A percentile compares a stretch with the other conserved stretches of the same genome.
These are phyloP conservation scores for Globisporangium alternatum DNA, from an alignment of 352 stramenopile genomes.

Conservation along the genomic window DNA sequence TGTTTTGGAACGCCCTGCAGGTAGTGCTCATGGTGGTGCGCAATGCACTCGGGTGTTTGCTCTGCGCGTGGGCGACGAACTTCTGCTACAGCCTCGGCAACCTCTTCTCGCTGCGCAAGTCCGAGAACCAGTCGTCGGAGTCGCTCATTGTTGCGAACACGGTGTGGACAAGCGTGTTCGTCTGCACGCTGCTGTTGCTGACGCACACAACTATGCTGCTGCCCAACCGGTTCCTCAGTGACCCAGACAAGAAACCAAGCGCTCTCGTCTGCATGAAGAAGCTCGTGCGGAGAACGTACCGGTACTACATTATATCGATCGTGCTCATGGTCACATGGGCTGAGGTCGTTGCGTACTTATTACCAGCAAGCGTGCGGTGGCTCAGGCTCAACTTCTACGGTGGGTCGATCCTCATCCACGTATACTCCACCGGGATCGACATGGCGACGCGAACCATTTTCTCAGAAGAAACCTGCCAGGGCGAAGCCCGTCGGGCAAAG, in stretches of 20 bases:
- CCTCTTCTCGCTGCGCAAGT: constrained; percentile 20
- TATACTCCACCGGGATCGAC: constrained; percentile 1
- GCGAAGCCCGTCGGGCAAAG: neutral
- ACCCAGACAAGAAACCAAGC: constrained; percentile 12
- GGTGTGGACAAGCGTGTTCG: constrained; percentile 25
- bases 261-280: constrained; percentile 12
- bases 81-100: constrained; percentile 28
- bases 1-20: neutral
- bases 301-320: constrained; percentile 24
- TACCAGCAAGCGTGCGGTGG: neutral
- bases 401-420: neutral
- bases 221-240: constrained; percentile 9
- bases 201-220: constrained; percentile 10
- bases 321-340: constrained; percentile 29
- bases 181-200: neutral
- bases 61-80: constrained; percentile 25
- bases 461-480: constrained; percentile 7
- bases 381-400: constrained; percentile 9
- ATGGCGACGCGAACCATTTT: constrained; percentile 4
- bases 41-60: constrained; percentile 16
- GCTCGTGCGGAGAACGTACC: constrained; percentile 20
- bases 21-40: constrained; percentile 16
- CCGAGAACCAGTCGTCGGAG: constrained; percentile 5
- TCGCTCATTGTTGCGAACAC: constrained; percentile 21
- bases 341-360: constrained; percentile 9